Conservation (phyloP, 768 basidiomycete genomes). For the Saitozyma podzolica region DNA sequence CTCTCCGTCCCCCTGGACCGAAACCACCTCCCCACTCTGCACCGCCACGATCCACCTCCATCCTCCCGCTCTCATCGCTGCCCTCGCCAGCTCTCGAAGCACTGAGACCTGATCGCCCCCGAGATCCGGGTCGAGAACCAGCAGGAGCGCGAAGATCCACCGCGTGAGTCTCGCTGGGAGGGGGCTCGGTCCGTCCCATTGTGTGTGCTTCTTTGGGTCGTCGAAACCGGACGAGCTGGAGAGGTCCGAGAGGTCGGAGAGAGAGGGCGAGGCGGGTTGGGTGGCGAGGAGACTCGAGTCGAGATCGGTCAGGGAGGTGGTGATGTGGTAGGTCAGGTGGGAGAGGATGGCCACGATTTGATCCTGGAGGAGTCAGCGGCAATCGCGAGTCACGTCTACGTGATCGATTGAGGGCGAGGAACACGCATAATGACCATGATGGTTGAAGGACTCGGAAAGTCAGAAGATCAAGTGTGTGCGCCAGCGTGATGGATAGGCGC, state of each 20-base stretch:
- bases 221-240: background rate
- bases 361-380: constrained; percentile 5
- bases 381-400: background rate
- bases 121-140: constrained; percentile 36
- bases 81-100: constrained; percentile 39
- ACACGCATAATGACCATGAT: too few species aligned
- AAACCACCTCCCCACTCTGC: constrained; percentile 16
- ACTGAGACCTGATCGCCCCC: constrained; percentile 29
- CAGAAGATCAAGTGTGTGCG: too few species aligned
- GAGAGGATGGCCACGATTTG: constrained; percentile 15
- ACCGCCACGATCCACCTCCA: constrained; percentile 42
- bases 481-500: too few species aligned
- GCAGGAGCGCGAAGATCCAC: constrained; percentile 46
- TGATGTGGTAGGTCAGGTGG: constrained; percentile 18
- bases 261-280: background rate
- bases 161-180: constrained; percentile 30
- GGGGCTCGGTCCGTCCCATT: constrained; percentile 14
- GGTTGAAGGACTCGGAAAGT: too few species aligned
- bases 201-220: background rate
- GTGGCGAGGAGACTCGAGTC: constrained; percentile 12
- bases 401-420: constrained; percentile 1
- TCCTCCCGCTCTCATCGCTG: constrained; percentile 31
- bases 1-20: background rate
- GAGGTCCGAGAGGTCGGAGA: background rate
- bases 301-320: constrained; percentile 17